These are phyloP conservation scores for Chytriomyces hyalinus DNA, from an alignment of 192 early-diverging fungal genomes.

Conservation along the genomic window DNA sequence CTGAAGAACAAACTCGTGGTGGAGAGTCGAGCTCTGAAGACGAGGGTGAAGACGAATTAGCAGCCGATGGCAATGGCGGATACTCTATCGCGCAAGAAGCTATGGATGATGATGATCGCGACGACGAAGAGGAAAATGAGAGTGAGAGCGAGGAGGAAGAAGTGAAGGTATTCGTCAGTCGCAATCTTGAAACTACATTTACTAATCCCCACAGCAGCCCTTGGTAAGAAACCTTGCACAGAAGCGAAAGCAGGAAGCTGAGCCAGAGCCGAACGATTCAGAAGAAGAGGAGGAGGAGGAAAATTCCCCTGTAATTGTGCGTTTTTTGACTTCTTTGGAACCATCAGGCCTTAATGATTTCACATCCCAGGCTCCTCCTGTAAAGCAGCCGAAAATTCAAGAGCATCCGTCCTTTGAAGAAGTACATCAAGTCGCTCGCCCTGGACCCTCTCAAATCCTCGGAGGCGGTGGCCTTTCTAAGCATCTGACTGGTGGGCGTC, in stretches of 20 bases:
- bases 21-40: neutral
- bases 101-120: neutral
- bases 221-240: neutral
- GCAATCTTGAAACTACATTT: neutral
- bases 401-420: neutral
- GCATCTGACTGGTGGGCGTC: constrained; percentile 12
- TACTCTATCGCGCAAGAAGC: neutral
- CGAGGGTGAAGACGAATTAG: neutral
- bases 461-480: neutral
- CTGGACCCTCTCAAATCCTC: neutral
- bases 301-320: neutral
- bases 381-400: neutral
- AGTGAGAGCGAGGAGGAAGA: neutral
- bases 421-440: neutral
- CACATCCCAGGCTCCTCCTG: neutral
- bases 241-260: neutral
- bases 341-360: neutral
- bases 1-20: neutral
- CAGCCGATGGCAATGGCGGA: neutral
- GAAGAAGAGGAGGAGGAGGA: constrained; percentile 24
- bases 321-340: neutral
- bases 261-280: neutral
- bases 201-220: neutral
- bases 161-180: neutral
- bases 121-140: constrained; percentile 9